Base-by-base conservation (phyloP, 441 rosid species). In the Gossypium schwendimanii region DNA sequence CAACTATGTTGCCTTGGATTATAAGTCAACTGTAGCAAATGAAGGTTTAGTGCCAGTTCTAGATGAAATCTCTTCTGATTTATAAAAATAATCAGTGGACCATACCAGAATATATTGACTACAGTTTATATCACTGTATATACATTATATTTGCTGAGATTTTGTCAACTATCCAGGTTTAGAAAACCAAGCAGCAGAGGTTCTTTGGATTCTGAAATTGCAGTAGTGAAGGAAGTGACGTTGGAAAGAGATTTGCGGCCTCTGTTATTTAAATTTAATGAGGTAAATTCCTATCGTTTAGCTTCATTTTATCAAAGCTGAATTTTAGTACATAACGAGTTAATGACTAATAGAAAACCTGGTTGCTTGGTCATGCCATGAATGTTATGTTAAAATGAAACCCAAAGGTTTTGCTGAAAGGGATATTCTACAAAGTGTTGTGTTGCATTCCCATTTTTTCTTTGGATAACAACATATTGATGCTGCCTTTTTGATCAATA, bases 221-320 rank as follows among this genome's bases (percentile, higher is more conserved):
- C 77, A 45, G 83, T 39, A 49, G 83, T 73, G 73, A 84, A 82
- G 79, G 69, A 75, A 63, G 77, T 83, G 65, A 82, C 90, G 8
- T 80, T 75, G 9, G 85, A 83, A 76, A 89, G 92, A 86, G 91
- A 91, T 74, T 82, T 81, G 23, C 89, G 84, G 4, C 99, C 98
- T 70, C 75, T 92, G 76, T 85, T 95, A 69, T 95, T 93, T 81
- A 91, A 90, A 85, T 95, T 79, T 72, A 95, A 95, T 68, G 99
- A 95, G 97, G 99, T 93, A 83, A 39, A 60, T 50, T 21, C 11
- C 39, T 23, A 67, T 54, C 49, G 14, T 58, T 24, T 21, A 59
- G 55, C 44, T 31, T 70, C 23, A 12, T 47, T 8, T 62, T 8
- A 24, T 71, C 17, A 41, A 26, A 67, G 50, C 73, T 63, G 9